A percentile compares a stretch with the other conserved stretches of the same genome.
These are phyloP conservation scores for Dactylonectria estremocensis DNA, from an alignment of 2,329 filamentous ascomycete genomes.

Conservation along the genomic window DNA sequence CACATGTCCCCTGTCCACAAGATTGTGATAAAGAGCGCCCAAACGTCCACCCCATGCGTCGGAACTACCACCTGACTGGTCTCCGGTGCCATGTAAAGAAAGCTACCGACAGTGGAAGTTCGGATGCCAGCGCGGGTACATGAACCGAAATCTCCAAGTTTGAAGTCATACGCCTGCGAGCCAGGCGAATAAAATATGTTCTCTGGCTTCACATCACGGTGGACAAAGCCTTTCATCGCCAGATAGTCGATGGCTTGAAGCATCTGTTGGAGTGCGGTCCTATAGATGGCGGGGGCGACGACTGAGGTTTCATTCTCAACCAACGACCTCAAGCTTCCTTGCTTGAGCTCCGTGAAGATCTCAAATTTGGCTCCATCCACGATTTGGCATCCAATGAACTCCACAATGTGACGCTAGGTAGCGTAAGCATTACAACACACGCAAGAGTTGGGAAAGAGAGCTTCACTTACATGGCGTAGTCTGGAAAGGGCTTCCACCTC, in stretches of 20 bases:
- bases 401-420: constrained; percentile 26
- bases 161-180: neutral
- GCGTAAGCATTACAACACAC: neutral
- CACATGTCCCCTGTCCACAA: neutral
- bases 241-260: constrained; percentile 1
- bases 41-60: neutral
- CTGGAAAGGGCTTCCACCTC: neutral
- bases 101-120: neutral
- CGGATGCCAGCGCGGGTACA: neutral
- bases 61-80: too few species aligned
- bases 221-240: neutral
- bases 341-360: constrained; percentile 37
- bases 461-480: constrained; percentile 9
- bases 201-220: constrained; percentile 4
- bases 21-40: constrained; percentile 1
- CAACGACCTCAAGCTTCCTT: constrained; percentile 29
- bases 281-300: neutral
- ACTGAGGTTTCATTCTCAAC: neutral
- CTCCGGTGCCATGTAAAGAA: constrained; percentile 4
- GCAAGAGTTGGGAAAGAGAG: neutral
- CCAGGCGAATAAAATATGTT: neutral
- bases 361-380: constrained; percentile 12
- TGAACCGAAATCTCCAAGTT: constrained; percentile 10
- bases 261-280: constrained; percentile 13
- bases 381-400: constrained; percentile 23